Base-by-base conservation (phyloP, 2,329 filamentous ascomycete genomes). In the Beauveria medogensis region DNA sequence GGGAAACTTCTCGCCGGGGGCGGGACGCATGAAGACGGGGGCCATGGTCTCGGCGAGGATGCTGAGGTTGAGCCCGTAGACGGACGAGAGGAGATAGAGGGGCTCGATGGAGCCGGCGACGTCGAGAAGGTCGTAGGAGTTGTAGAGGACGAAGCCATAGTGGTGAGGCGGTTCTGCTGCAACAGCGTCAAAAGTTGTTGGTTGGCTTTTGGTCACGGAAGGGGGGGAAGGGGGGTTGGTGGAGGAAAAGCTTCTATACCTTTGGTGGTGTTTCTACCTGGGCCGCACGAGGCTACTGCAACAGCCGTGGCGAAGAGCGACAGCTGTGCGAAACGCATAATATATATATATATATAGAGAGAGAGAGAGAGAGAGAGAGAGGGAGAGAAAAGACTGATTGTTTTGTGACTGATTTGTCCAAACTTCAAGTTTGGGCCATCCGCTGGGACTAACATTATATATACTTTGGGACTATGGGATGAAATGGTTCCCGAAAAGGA, bases 31-130 rank as follows among this genome's bases (percentile, higher is more conserved):
- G 18, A 67, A 71, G 16, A 78, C 74, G 2, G 77, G 75, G 20
- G 74, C 70, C 26, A 75, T 64, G 18, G 71, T 73, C 12, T 69
- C 66, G 24, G 75, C 69, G 12, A 81, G 69, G 28, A 79, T 62
- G 63, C 65, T 67, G 5, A 81, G 71, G 55, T 73, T 71, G 40
- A 79, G 65, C 67, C 18, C 56, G 64, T 37, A 37, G 34, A 37
- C 34, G 50, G 63, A 63, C 9, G 76, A 72, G 9, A 78, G 67
- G 47, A 73, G 68, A 63, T 77, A 75, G 34, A 81, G 69, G 52
- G 72, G 66, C 60, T 78, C 75, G n/a, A 79, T 64, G n/a, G 77
- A 75, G 0, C 77, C 77, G 65, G 77, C 75, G 48, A 76, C 70
- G 64, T 79, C 64, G 46, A 67, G 52, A 5, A 61, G 26, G 20